A percentile compares a stretch with the other conserved stretches of the same genome.
Conservation (phyloP, 441 rosid species). For the Gossypium davidsonii region DNA sequence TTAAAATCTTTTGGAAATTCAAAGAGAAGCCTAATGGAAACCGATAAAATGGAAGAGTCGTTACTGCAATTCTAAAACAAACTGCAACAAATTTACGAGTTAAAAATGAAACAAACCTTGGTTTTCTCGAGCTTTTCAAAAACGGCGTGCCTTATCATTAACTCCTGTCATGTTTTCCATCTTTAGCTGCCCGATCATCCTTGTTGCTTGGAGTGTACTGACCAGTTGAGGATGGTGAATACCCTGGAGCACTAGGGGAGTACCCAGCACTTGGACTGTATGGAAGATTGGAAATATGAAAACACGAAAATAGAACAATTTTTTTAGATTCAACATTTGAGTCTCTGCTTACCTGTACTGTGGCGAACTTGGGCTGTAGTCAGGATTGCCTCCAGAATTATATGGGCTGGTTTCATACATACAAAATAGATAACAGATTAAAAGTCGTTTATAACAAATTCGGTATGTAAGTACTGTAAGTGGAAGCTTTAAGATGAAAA, state of each 20-base stretch:
- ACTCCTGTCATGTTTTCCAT: constrained; percentile 14
- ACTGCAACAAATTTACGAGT: neutral
- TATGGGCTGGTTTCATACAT: constrained; percentile 54
- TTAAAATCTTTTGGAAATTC: neutral
- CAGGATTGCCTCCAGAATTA: constrained; percentile 73
- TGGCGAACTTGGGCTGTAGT: constrained; percentile 85
- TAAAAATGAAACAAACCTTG: neutral
- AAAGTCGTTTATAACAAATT: neutral
- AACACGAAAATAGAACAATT: neutral
- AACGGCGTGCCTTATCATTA: neutral
- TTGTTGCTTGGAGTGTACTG: constrained; percentile 75
- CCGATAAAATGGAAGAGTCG: neutral
- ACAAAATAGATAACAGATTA: neutral
- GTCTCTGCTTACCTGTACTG: constrained; percentile 45
- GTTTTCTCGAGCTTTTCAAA: neutral
- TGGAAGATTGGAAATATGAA: neutral
- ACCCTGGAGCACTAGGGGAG: constrained; percentile 89
- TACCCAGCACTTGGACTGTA: constrained; percentile 85
- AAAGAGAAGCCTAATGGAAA: neutral
- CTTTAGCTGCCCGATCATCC: constrained; percentile 41
- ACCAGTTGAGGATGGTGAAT: constrained; percentile 90
- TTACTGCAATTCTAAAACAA: neutral
- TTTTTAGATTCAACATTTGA: neutral
- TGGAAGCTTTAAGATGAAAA: neutral
- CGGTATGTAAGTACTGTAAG: neutral